These are phyloP conservation scores for Exophiala spinifera DNA, from an alignment of 2,329 filamentous ascomycete genomes.

Conservation along the genomic window DNA sequence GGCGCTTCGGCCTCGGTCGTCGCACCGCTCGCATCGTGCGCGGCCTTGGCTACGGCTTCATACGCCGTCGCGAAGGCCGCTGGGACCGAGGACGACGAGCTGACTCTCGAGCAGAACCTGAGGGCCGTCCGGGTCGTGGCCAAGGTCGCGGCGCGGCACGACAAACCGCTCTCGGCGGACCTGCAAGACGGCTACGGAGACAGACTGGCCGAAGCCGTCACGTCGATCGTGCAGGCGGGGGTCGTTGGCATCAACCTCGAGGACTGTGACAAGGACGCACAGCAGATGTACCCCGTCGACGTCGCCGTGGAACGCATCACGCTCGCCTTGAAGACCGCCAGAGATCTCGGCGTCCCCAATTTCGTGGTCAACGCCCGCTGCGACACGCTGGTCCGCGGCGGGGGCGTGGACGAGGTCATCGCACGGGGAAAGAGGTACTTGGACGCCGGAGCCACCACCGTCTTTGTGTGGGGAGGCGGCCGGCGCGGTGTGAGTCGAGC, in stretches of 20 bases:
- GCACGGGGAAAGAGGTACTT: conserved; percentile 56
- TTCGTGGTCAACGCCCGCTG: conserved; percentile 59
- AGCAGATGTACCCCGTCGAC: conserved; percentile 37
- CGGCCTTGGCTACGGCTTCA: conserved; percentile 50
- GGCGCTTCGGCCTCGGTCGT: conserved; percentile 48
- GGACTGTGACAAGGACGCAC: conserved; percentile 45
- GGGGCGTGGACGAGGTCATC: conserved; percentile 49
- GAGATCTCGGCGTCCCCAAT: conserved; percentile 49
- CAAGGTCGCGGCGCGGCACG: conserved; percentile 39
- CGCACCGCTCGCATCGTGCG: conserved; percentile 40
- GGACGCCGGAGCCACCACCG: conserved; percentile 56
- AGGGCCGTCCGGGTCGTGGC: conserved; percentile 47
- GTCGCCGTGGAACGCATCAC: conserved; percentile 51
- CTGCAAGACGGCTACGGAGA: conserved; percentile 60
- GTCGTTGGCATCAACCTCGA: conserved; percentile 60
- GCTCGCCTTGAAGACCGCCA: conserved; percentile 43
- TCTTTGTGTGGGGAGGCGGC: conserved; percentile 59
- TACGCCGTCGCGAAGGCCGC: conserved; percentile 50
- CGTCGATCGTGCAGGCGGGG: conserved; percentile 48
- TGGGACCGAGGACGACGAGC: conserved; percentile 47
- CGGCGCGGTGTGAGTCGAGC: conserved; percentile 43
- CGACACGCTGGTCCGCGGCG: conserved; percentile 48
- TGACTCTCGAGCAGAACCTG: conserved; percentile 54
- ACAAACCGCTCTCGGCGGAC: conserved; percentile 55
- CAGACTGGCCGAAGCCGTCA: conserved; percentile 45